Base-by-base conservation (phyloP, 176 grass and related monocot species). In the Pontederia paniculata region DNA sequence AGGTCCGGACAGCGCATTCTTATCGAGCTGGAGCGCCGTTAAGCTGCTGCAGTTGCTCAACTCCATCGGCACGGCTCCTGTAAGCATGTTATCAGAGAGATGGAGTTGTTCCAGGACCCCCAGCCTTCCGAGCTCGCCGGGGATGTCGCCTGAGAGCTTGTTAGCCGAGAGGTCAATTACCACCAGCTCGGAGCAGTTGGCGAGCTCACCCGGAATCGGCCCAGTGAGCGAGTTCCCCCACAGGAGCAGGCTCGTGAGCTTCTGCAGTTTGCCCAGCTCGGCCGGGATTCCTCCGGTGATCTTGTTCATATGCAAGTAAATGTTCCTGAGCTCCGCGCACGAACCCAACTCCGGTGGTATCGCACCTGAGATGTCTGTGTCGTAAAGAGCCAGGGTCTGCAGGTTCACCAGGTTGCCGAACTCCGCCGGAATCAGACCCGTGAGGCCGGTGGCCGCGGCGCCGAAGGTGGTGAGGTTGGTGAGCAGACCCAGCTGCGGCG, bases 401-500 rank as follows among this genome's bases (percentile, higher is more conserved):
- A 97, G 82, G 37, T 72, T 97, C 42, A 74, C 77, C 43, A 97
- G 76, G 77, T 72, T 77, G n/a, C 91, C 91, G 2, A 97, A 37
- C 65, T 89, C 86, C 4, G 70, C 68, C 0, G 91, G 91, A 22
- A 97, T 90, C 13, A 71, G 46, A 0, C 91, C 86, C 14, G 91
- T 90, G 9, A 97, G 80, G 4, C 73, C 74, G 14, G 91, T 97
- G 50, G 77, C 86, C 0, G 91, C 91, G 47, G 82, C 91, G 67
- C 91, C 91, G 63, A 97, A 88, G 47, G 81, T 77, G 65, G 91
- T 97, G 71, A 97, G 91, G 71, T 97, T 97, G 62, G 80, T 44
- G 8, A 97, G 82, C 48, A 78, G 64, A 23, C 86, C 86, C 37
- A 97, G 86, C 1, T 84, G 76, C 0, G 79, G 0, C 10, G 91